Evolutionary conservation across 1,139 yeast genomes (phyloP).

Genomic region (Pneumocystis canis): DNA sequence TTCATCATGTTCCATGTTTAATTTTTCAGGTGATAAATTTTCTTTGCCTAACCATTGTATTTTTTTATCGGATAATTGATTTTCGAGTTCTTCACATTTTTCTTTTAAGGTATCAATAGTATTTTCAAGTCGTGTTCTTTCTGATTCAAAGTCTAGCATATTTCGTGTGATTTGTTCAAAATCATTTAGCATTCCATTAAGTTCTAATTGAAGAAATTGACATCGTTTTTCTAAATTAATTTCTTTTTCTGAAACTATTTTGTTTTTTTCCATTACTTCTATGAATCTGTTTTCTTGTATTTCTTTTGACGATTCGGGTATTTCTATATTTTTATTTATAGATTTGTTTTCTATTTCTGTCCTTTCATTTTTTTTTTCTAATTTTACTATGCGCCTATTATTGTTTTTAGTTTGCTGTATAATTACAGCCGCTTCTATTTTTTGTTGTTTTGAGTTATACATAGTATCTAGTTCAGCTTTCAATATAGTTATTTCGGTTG

Average conservation of each 20-base stretch:
- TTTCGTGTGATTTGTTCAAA: constrained; percentile 14
- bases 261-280: background rate
- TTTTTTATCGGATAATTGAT: constrained; percentile 13
- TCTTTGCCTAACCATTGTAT: constrained; percentile 11
- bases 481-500: constrained; percentile 3
- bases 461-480: constrained; percentile 6
- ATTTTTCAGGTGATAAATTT: background rate
- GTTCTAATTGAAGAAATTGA: constrained; percentile 11
- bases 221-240: constrained; percentile 5
- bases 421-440: constrained; percentile 1
- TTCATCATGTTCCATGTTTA: constrained; percentile 6
- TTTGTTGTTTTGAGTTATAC: constrained; percentile 3
- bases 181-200: constrained; percentile 13
- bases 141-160: constrained; percentile 13
- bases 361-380: background rate
- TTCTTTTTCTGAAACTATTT: background rate
- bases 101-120: constrained; percentile 13
- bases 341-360: background rate
- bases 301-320: background rate
- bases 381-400: background rate
- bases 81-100: constrained; percentile 13
- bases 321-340: background rate
- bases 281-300: background rate
- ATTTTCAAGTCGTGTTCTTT: constrained; percentile 12
- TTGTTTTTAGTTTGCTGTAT: background rate